Conservation (phyloP, 2,329 filamentous ascomycete species). For the Alternaria infectoria region DNA sequence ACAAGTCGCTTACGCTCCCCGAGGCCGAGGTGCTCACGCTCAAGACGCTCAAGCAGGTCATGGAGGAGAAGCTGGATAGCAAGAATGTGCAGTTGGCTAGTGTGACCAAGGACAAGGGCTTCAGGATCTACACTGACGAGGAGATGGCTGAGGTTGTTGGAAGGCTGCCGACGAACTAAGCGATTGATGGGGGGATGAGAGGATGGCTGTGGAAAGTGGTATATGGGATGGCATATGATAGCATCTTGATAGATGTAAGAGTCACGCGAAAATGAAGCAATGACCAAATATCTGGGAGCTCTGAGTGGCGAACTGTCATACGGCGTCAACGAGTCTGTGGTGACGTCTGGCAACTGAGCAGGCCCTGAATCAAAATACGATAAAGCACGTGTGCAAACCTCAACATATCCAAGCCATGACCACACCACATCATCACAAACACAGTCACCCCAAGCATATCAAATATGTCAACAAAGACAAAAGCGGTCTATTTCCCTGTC, state of each 20-base stretch:
- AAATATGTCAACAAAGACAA: background rate
- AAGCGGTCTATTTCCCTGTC: background rate
- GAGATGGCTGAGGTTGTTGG: conserved; percentile 95
- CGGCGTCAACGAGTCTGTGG: rapidly evolving
- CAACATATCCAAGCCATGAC: background rate
- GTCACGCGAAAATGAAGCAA: conserved; percentile 36
- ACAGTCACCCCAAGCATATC: background rate
- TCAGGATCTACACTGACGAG: conserved; percentile 97
- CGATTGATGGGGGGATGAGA: background rate
- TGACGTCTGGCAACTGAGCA: background rate
- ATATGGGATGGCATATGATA: conserved; percentile 2
- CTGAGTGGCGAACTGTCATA: background rate
- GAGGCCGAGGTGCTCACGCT: conserved; percentile 95
- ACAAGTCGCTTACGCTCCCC: conserved; percentile 91
- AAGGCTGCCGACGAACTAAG: conserved; percentile 66
- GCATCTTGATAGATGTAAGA: conserved; percentile 20
- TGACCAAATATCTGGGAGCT: conserved; percentile 12
- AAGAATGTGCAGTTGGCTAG: conserved; percentile 99
- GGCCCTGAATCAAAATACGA: background rate
- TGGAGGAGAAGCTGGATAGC: conserved; percentile 99
- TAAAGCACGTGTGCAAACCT: background rate
- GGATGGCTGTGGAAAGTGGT: background rate
- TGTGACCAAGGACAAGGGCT: conserved; percentile 96
- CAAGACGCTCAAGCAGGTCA: conserved; percentile 99
- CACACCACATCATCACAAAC: background rate